Percentiles rank a stretch among this genome's conserved stretches.
Evolutionary conservation across 352 stramenopile species (phyloP).

Genomic region (Pythium oligandrum): DNA sequence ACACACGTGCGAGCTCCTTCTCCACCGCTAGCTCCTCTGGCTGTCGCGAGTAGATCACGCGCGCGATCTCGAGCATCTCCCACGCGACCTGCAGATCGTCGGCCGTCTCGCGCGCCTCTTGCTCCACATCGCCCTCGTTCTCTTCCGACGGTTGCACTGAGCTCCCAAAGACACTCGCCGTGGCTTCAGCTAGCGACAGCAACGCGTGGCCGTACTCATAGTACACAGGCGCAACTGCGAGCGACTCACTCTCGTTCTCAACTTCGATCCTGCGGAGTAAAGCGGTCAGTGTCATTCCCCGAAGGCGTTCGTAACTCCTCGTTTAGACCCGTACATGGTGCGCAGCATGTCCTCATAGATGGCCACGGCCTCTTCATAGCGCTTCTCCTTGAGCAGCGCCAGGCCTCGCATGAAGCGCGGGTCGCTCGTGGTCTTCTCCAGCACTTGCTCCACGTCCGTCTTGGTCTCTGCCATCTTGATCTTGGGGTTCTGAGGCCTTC

Average conservation of each 20-base stretch:
- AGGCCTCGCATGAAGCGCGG: constrained; percentile 70
- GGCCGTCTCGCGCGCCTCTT: constrained; percentile 44
- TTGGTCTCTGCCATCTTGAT: not conserved
- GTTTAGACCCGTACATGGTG: constrained; percentile 36
- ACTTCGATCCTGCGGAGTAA: constrained; percentile 40
- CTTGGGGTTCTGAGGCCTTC: not conserved
- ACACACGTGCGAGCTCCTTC: constrained; percentile 72
- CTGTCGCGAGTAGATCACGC: constrained; percentile 76
- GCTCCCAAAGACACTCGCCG: constrained; percentile 23
- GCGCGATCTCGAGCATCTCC: constrained; percentile 83
- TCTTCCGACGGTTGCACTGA: constrained; percentile 23
- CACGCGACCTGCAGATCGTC: constrained; percentile 83
- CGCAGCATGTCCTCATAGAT: constrained; percentile 72
- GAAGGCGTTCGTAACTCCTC: too few relatives aligned
- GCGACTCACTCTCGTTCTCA: constrained; percentile 35
- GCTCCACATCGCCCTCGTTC: constrained; percentile 33
- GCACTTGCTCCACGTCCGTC: constrained; percentile 17
- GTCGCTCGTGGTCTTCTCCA: constrained; percentile 63
- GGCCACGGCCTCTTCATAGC: constrained; percentile 73
- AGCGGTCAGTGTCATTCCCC: not conserved
- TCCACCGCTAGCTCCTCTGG: constrained; percentile 64
- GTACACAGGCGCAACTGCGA: constrained; percentile 55
- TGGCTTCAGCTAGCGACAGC: constrained; percentile 59
- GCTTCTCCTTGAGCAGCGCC: constrained; percentile 73
- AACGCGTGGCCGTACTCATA: constrained; percentile 84